A percentile compares a stretch with the other conserved stretches of the same genome.
These are phyloP conservation scores for Salix viminalis DNA, from an alignment of 345 rosid genomes.

Conservation along the genomic window DNA sequence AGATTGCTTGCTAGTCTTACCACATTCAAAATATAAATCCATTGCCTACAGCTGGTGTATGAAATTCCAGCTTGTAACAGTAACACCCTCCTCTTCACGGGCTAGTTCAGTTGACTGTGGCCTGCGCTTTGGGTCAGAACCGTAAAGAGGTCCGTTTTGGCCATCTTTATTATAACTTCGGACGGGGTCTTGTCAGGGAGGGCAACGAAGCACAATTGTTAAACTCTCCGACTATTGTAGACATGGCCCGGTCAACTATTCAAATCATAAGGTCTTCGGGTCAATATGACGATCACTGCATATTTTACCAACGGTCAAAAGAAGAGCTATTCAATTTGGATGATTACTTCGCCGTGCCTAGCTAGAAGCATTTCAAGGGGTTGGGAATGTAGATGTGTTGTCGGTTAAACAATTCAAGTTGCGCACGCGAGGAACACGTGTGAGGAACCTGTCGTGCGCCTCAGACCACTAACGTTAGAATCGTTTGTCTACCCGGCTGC, in stretches of 20 bases:
- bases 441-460: neutral
- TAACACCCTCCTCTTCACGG: neutral
- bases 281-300: too few species aligned
- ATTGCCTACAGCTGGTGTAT: neutral
- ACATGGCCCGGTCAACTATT: too few species aligned
- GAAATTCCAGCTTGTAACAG: neutral
- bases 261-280: too few species aligned
- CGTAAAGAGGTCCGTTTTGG: neutral
- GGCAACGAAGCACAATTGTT: too few species aligned
- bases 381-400: neutral
- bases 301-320: too few species aligned
- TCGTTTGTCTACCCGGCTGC: slow-evolving; percentile 12
- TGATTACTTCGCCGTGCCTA: too few species aligned
- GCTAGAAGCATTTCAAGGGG: neutral
- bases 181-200: too few species aligned
- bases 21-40: too few species aligned
- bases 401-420: neutral
- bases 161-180: neutral
- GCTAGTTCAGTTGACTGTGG: neutral
- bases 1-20: neutral
- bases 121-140: neutral
- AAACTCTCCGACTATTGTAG: too few species aligned
- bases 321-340: too few species aligned
- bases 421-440: slow-evolving; percentile 18
- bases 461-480: neutral